A percentile compares a stretch with the other conserved stretches of the same genome.
Evolutionary conservation across 2,329 filamentous ascomycete genomes (phyloP).

Genomic region (Macrophomina tecta): DNA sequence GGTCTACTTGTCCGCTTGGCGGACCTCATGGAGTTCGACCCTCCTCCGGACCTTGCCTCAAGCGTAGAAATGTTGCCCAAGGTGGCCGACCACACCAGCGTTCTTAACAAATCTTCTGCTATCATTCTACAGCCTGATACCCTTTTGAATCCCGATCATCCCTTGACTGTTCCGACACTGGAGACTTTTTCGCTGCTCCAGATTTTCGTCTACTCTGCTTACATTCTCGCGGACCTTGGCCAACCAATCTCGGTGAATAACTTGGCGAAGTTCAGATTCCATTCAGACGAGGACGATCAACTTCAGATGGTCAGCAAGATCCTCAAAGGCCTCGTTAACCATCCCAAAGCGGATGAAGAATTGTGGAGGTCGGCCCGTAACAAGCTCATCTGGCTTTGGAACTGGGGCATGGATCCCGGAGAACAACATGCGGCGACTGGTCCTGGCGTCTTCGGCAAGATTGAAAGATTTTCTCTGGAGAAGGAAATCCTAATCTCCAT

Average conservation of each 20-base stretch:
- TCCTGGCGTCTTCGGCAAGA: constrained; percentile 61
- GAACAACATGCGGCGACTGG: constrained; percentile 44
- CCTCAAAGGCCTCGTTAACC: constrained; percentile 60
- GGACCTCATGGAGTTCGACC: constrained; percentile 65
- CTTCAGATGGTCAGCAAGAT: constrained; percentile 63
- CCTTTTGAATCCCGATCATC: constrained; percentile 66
- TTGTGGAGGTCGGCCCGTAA: constrained; percentile 66
- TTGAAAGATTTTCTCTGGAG: constrained; percentile 69
- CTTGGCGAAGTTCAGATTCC: constrained; percentile 66
- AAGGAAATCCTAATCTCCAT: constrained; percentile 73
- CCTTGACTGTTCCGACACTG: constrained; percentile 66
- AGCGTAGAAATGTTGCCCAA: constrained; percentile 51
- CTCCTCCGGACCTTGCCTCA: constrained; percentile 55
- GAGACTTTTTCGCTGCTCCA: constrained; percentile 66
- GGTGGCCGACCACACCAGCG: constrained; percentile 45
- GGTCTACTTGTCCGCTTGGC: constrained; percentile 65
- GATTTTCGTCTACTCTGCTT: constrained; percentile 62
- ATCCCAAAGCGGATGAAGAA: constrained; percentile 64
- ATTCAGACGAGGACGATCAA: constrained; percentile 70
- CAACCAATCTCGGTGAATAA: constrained; percentile 49
- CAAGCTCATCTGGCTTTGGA: constrained; percentile 74
- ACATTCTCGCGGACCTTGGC: constrained; percentile 50
- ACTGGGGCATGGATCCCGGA: constrained; percentile 66
- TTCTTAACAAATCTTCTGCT: constrained; percentile 40
- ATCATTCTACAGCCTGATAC: constrained; percentile 48